Percentiles rank a stretch among this genome's conserved stretches.
These are phyloP conservation scores for Terfezia boudieri DNA, from an alignment of 495 filamentous ascomycete genomes.

Conservation along the genomic window DNA sequence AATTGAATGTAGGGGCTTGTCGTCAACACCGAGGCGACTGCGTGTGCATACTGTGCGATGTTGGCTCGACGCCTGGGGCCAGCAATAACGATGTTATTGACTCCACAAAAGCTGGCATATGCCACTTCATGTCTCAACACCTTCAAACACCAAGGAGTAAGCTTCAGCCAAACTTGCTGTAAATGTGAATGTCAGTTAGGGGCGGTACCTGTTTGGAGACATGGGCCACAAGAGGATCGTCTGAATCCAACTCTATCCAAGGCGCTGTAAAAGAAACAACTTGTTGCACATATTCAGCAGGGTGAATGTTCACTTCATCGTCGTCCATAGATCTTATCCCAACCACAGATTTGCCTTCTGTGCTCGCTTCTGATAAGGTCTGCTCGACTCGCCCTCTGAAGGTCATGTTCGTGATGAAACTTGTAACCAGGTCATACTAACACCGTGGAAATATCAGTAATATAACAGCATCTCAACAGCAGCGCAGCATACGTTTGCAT, in stretches of 20 bases:
- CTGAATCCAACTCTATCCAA: slow-evolving; percentile 18
- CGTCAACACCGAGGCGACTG: slow-evolving; percentile 56
- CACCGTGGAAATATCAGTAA: no score
- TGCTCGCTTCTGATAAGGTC: slow-evolving; percentile 20
- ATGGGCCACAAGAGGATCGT: slow-evolving; percentile 15
- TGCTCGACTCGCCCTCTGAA: slow-evolving; percentile 52
- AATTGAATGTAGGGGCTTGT: slow-evolving; percentile 55
- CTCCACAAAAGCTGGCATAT: slow-evolving; percentile 85
- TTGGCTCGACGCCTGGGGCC: slow-evolving; percentile 33
- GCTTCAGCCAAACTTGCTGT: slow-evolving; percentile 40
- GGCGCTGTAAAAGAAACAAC: slow-evolving; percentile 16
- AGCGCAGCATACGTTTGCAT: no score
- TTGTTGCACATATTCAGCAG: slow-evolving; percentile 14
- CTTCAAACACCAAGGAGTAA: slow-evolving; percentile 54
- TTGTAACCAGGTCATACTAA: slow-evolving; percentile 85
- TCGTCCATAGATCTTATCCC: slow-evolving; percentile 15
- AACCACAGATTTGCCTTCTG: slow-evolving; percentile 37
- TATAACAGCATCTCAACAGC: no score
- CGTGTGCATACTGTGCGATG: slow-evolving; percentile 52
- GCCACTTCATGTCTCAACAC: slow-evolving; percentile 75
- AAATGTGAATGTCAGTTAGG: slow-evolving; percentile 42
- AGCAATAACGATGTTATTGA: slow-evolving; percentile 57
- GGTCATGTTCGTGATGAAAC: slow-evolving; percentile 59
- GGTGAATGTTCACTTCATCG: slow-evolving; percentile 16
- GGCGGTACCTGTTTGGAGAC: slow-evolving; percentile 19